These are phyloP conservation scores for Phytophthora brassicae DNA, from an alignment of 352 stramenopile genomes.

Conservation along the genomic window DNA sequence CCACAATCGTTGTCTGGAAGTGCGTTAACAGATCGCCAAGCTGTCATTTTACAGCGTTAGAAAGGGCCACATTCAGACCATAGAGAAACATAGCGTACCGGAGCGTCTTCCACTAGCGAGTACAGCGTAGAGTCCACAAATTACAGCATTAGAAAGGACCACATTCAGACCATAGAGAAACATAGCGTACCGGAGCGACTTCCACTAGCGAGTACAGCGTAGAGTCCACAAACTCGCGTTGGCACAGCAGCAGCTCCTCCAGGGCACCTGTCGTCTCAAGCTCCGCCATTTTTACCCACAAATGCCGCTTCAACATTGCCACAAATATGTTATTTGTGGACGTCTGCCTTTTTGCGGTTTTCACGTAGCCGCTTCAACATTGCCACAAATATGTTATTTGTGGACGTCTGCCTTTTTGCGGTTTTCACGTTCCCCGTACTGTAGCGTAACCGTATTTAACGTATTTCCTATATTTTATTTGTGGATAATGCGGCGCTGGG, in stretches of 20 bases:
- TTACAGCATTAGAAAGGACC: too few species aligned
- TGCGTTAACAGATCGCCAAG: slow-evolving; percentile 28
- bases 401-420: too few species aligned
- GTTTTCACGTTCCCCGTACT: too few species aligned
- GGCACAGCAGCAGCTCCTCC: slow-evolving; percentile 50
- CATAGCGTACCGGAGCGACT: slow-evolving; percentile 24
- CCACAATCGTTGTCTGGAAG: slow-evolving; percentile 39
- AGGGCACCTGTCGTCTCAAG: slow-evolving; percentile 26
- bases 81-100: slow-evolving; percentile 21
- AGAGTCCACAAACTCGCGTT: slow-evolving; percentile 42
- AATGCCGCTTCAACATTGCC: slow-evolving; percentile 18
- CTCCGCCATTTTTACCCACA: neutral
- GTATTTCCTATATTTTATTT: too few species aligned
- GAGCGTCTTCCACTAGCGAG: slow-evolving; percentile 34
- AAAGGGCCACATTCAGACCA: neutral
- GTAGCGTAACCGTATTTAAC: too few species aligned
- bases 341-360: too few species aligned
- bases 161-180: too few species aligned
- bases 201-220: slow-evolving; percentile 41
- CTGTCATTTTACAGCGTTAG: slow-evolving; percentile 17
- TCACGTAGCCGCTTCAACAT: too few species aligned
- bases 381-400: neutral
- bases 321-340: slow-evolving; percentile 6
- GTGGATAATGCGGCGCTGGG: slow-evolving; percentile 5
- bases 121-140: slow-evolving; percentile 40